phyloP scores from a whole-genome alignment of 495 filamentous ascomycete genomes.

The Haplographium delicatum region DNA sequence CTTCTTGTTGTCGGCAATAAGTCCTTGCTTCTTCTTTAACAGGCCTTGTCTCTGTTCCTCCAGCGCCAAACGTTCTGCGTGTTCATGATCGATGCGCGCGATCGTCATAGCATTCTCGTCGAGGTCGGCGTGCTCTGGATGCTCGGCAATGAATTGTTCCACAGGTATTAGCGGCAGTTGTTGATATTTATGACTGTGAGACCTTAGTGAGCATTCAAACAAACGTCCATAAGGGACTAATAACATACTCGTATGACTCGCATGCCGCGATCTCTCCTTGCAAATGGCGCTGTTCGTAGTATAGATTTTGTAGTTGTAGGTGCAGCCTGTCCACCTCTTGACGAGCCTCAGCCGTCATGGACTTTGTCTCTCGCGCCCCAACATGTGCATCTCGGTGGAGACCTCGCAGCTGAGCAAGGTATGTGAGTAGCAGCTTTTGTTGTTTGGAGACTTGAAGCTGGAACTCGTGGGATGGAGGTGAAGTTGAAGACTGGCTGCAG shows the following conservation, averaged over 20 bases:
- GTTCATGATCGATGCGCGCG: slow-evolving; percentile 88
- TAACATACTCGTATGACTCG: slow-evolving; percentile 81
- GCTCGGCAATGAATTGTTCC: slow-evolving; percentile 73
- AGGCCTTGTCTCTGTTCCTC: slow-evolving; percentile 84
- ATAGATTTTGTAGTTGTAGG: slow-evolving; percentile 89
- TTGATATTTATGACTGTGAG: slow-evolving; percentile 82
- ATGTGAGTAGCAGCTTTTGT: slow-evolving; percentile 73
- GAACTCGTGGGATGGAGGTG: slow-evolving; percentile 39
- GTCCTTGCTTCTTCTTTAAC: slow-evolving; percentile 81
- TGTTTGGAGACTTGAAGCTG: slow-evolving; percentile 64
- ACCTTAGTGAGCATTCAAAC: too few species aligned
- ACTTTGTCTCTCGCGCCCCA: slow-evolving; percentile 79
- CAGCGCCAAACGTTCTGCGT: slow-evolving; percentile 74
- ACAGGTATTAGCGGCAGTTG: slow-evolving; percentile 77
- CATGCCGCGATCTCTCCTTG: slow-evolving; percentile 87
- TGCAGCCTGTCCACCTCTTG: slow-evolving; percentile 89
- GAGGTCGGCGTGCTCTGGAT: slow-evolving; percentile 65
- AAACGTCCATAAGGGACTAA: too few species aligned
- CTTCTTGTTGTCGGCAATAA: slow-evolving; percentile 94
- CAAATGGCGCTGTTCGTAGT: slow-evolving; percentile 91
- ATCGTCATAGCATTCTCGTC: slow-evolving; percentile 80
- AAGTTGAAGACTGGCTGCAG: slow-evolving; percentile 28
- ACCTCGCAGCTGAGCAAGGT: slow-evolving; percentile 75
- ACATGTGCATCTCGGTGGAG: slow-evolving; percentile 78
- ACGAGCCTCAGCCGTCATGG: slow-evolving; percentile 75